Evolutionary conservation across 2,329 filamentous ascomycete genomes (phyloP), one percentile per base, ranked within the genome.

Genomic region (Neopestalotiopsis sp.): DNA sequence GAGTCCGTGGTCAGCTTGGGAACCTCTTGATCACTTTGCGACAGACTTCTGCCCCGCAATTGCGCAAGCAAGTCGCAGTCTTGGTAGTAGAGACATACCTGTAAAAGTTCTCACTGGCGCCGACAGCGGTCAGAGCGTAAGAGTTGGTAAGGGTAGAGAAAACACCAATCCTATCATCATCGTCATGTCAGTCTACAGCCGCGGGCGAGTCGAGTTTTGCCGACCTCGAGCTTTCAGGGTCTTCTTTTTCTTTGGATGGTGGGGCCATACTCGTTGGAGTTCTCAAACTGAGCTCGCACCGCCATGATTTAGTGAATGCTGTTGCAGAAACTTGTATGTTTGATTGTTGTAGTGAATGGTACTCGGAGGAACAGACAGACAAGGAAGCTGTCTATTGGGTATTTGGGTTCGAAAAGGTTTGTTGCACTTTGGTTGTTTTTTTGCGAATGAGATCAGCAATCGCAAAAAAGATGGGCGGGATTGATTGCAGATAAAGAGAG

Each of bases 91-190:
- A 71, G 66, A 74, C 82, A 71, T 81, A 92, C 90, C 90, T 95
- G 90, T 98, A 98, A 84, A 99, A 99, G 89, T 98, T 98, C 87
- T 98, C 95, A 79, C 94, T 97, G 76, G 94, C 95, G 79, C 96
- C 96, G 74, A 97, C 90, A 73, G 95, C 95, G 76, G 98, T 94
- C 77, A 99, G 88, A 76, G 95, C 94, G 83, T 97, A 99, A 70
- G 94, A 95, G 85, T 99, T 99, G 75, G 96, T 99, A 80, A 99
- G 92, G 71, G 94, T 97, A 71, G 95, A 85, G 83, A 99, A 99
- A 79, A 98, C 96, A 81, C 96, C 96, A 80, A 99, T 93, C 85
- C 95, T 98, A 78, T 40, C 66, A 49, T 65, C n/a, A 28, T 28
- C 24, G 24, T 45, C 34, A 32, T 13, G 59, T 66, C 58, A 49